Conservation (phyloP, 1,139 yeast genomes). For the Lodderomyces metapsilosis region DNA sequence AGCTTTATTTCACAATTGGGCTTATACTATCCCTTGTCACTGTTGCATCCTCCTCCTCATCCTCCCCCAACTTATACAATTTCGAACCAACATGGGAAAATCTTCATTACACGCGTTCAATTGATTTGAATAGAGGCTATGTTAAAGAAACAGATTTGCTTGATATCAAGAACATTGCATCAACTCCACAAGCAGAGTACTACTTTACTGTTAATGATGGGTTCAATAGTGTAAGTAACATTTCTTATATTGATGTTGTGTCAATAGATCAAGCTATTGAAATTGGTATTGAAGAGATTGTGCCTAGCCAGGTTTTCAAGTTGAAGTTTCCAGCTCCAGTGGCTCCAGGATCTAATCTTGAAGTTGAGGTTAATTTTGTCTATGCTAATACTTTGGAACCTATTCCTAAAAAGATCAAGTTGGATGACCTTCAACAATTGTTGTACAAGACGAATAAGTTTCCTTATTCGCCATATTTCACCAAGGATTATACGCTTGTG, state of each 20-base stretch:
- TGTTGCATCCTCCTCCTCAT: conserved; percentile 5
- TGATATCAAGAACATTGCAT: conserved; percentile 58
- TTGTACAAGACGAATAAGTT: conserved; percentile 54
- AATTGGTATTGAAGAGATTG: conserved; percentile 30
- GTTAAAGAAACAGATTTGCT: conserved; percentile 61
- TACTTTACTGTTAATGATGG: conserved; percentile 53
- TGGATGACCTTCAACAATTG: conserved; percentile 65
- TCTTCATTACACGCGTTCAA: conserved; percentile 40
- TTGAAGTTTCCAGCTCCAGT: conserved; percentile 63
- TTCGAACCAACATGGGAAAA: conserved; percentile 41
- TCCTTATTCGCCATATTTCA: conserved; percentile 63
- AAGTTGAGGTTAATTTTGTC: conserved; percentile 54
- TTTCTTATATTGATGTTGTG: conserved; percentile 47
- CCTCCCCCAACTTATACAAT: conserved; percentile 7
- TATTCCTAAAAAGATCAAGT: conserved; percentile 59
- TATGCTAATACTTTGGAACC: conserved; percentile 53
- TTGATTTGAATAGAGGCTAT: conserved; percentile 70
- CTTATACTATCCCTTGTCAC: conserved; percentile 9
- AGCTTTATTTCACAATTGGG: conserved; percentile 9
- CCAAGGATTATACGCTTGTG: conserved; percentile 49
- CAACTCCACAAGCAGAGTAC: conserved; percentile 55
- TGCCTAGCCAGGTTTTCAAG: conserved; percentile 34
- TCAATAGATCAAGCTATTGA: conserved; percentile 25
- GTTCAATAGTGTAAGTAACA: conserved; percentile 36
- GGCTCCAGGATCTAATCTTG: conserved; percentile 56